Base-by-base conservation (phyloP, 306 rosid genomes). In the Lathyrus tuberosus region DNA sequence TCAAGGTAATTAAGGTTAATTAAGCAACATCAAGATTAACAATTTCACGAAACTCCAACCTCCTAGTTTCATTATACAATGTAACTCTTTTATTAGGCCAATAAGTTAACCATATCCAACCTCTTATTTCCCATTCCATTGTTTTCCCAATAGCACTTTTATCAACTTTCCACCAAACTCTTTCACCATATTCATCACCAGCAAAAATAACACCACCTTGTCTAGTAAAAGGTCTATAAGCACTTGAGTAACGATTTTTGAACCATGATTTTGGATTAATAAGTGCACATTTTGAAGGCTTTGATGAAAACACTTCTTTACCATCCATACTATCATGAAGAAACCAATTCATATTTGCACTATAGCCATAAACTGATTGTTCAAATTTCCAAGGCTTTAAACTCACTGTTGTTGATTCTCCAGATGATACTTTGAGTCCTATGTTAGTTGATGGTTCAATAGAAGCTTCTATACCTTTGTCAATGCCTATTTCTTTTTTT, bases 321-420 rank as follows among this genome's bases (percentile, higher is more conserved):
- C 98, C 98, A 38, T 90, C 84, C 67, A 74, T 77, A 33, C 88
- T 77, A 47, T 90, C 98, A 43, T 94, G 97, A 42, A 90, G 90
- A 72, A 82, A 94, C 98, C 98, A 88, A 20, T 88, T 87, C 65
- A 94, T 63, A 64, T 77, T 88, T 3, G 91, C 98, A 16, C 87
- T 83, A 31, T 88, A 88, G 0, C 98, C 97, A 3, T 87, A 59
- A 14, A 85, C 91, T 0, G 92, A 85, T 77, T 94, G 82, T 81
- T 90, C 97, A 13, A 94, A 94, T 57, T 90, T 94, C 98, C 97
- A 94, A 0, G 98, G 95, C 83, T 80, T 94, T 22, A 90, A 62
- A 70, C 79, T 90, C 47, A 84, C 72, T 0, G 52, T 63, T 0
- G 52, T 41, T 41, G 87, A 72, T 68, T 94, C 98, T 46, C 84